Evolutionary conservation across 2,329 filamentous ascomycete genomes (phyloP).

Genomic region (Penicillium sp.): DNA sequence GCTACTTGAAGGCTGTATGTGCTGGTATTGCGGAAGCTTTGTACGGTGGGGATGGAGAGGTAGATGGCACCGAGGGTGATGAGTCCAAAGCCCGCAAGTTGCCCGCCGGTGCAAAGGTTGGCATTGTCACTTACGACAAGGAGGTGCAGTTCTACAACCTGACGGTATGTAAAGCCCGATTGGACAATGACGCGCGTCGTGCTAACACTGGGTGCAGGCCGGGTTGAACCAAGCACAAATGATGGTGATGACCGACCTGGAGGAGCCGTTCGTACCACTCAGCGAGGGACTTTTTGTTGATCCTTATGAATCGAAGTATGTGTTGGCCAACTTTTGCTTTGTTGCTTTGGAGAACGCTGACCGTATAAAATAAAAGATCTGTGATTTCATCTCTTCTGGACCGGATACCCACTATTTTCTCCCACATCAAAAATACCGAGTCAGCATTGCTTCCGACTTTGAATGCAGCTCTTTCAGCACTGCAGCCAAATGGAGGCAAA

Average conservation of each 20-base stretch:
- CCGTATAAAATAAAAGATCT: slow-evolving; percentile 44
- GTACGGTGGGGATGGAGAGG: slow-evolving; percentile 67
- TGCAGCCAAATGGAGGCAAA: slow-evolving; percentile 88
- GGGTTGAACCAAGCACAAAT: slow-evolving; percentile 87
- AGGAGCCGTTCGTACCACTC: slow-evolving; percentile 92
- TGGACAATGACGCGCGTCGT: slow-evolving; percentile 11
- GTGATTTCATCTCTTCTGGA: slow-evolving; percentile 87
- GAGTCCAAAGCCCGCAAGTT: slow-evolving; percentile 57
- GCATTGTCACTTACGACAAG: slow-evolving; percentile 94
- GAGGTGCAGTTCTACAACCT: slow-evolving; percentile 99
- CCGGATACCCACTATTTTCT: slow-evolving; percentile 82
- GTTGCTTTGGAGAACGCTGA: slow-evolving; percentile 26
- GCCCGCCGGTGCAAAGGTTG: slow-evolving; percentile 80
- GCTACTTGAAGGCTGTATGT: slow-evolving; percentile 86
- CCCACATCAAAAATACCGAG: slow-evolving; percentile 84
- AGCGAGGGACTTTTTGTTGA: slow-evolving; percentile 94
- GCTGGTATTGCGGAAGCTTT: slow-evolving; percentile 83
- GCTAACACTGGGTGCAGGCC: slow-evolving; percentile 52
- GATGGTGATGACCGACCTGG: slow-evolving; percentile 97
- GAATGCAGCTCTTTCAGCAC: slow-evolving; percentile 78
- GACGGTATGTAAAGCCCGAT: slow-evolving; percentile 58
- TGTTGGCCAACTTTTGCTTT: background rate
- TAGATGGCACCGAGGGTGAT: slow-evolving; percentile 55
- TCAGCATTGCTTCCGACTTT: slow-evolving; percentile 82
- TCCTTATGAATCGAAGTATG: slow-evolving; percentile 79